Evolutionary conservation across 768 basidiomycete species (phyloP).

Genomic region (Scleroderma bovista): DNA sequence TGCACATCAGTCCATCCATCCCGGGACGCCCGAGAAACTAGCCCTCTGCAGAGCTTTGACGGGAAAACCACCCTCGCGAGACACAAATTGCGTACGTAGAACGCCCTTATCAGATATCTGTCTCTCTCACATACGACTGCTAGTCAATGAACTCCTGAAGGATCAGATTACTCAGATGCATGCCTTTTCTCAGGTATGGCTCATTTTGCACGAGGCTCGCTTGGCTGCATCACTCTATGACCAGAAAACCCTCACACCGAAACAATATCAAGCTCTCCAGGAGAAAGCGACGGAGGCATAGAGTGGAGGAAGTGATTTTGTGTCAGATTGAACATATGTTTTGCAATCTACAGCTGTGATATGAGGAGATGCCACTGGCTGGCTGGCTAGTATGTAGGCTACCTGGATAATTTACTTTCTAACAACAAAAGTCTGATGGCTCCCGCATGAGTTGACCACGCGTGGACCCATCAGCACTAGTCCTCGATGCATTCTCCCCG

Average conservation of each 20-base stretch:
- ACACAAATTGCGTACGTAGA: slow-evolving; percentile 58
- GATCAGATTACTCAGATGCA: slow-evolving; percentile 74
- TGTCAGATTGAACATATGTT: too few relatives aligned
- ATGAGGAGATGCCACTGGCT: too few relatives aligned
- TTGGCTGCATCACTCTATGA: not conserved
- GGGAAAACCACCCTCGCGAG: slow-evolving; percentile 75
- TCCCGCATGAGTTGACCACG: too few relatives aligned
- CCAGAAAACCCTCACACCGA: slow-evolving; percentile 71
- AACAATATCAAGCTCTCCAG: slow-evolving; percentile 52
- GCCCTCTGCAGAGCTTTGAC: slow-evolving; percentile 53
- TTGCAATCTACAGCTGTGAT: too few relatives aligned
- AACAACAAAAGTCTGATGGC: too few relatives aligned
- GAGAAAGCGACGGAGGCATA: slow-evolving; percentile 25
- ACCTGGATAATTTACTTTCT: too few relatives aligned
- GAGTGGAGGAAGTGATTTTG: not conserved
- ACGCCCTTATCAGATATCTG: slow-evolving; percentile 1
- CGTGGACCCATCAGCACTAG: too few relatives aligned
- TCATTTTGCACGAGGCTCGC: not conserved
- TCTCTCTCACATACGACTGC: not conserved
- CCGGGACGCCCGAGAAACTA: slow-evolving; percentile 1
- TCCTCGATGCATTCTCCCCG: too few relatives aligned
- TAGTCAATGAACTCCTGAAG: slow-evolving; percentile 77
- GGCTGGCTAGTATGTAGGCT: too few relatives aligned
- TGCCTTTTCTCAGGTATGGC: slow-evolving; percentile 76
- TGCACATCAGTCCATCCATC: slow-evolving; percentile 1